phyloP scores from a whole-genome alignment of 768 basidiomycete species.

The Daedaleopsis nitida region DNA sequence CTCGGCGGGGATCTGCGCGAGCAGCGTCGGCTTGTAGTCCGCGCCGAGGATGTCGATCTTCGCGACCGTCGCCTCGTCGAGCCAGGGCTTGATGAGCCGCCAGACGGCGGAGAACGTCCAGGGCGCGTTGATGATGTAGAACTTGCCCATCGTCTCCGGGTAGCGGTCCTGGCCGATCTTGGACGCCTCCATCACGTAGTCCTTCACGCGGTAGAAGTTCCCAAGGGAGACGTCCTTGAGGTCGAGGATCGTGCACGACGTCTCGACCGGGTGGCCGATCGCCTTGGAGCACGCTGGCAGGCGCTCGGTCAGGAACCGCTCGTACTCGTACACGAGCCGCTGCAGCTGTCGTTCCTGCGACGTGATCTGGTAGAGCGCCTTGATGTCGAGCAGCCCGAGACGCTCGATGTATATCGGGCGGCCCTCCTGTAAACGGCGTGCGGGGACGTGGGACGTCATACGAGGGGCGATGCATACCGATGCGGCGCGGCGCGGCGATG shows the following conservation, averaged over 20 bases:
- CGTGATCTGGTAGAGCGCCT: slow-evolving; percentile 77
- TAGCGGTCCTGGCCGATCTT: slow-evolving; percentile 88
- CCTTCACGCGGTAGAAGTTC: slow-evolving; percentile 90
- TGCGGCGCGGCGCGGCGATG: background rate
- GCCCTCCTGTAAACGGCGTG: slow-evolving; percentile 65
- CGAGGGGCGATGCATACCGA: background rate
- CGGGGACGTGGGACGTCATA: background rate
- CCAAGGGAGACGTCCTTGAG: slow-evolving; percentile 68
- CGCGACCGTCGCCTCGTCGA: slow-evolving; percentile 91
- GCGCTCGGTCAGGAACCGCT: slow-evolving; percentile 79
- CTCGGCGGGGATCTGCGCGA: slow-evolving; percentile 81
- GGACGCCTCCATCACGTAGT: slow-evolving; percentile 79
- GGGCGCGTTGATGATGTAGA: slow-evolving; percentile 98
- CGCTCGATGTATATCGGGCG: slow-evolving; percentile 95
- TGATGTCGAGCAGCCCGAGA: slow-evolving; percentile 87
- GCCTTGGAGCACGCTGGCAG: slow-evolving; percentile 75
- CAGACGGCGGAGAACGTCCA: slow-evolving; percentile 91
- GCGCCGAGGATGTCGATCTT: slow-evolving; percentile 92
- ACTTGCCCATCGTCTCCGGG: slow-evolving; percentile 95
- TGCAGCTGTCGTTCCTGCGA: slow-evolving; percentile 86
- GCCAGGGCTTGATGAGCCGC: slow-evolving; percentile 87
- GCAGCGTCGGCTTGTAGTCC: slow-evolving; percentile 71
- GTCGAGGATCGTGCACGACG: slow-evolving; percentile 97
- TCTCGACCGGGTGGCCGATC: slow-evolving; percentile 89
- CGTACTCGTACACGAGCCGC: slow-evolving; percentile 91